Percentiles rank a stretch among this genome's conserved stretches.
These are phyloP conservation scores for Phytophthora quininea DNA, from an alignment of 352 stramenopile genomes.

Conservation along the genomic window DNA sequence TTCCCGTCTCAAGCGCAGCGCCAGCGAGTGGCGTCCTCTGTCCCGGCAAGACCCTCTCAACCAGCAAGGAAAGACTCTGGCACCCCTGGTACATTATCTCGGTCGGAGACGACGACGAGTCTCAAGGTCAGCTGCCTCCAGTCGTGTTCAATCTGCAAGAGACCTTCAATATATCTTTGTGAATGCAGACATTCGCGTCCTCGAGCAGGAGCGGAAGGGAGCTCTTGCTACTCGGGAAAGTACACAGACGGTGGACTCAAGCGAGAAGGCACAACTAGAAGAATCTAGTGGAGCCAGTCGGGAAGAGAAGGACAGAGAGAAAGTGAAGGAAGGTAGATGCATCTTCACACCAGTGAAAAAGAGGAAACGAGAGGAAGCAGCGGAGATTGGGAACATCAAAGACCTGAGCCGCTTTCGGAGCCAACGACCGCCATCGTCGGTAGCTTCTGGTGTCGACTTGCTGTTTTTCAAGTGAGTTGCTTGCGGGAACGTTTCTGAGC, in stretches of 20 bases:
- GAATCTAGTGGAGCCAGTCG: not conserved
- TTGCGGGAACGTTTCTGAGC: not conserved
- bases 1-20: conserved; percentile 58
- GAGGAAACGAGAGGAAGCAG: conserved; percentile 21
- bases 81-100: conserved; percentile 69
- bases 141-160: not conserved
- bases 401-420: not conserved
- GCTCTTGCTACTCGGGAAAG: conserved; percentile 10
- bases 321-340: conserved; percentile 32
- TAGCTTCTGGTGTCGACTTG: conserved; percentile 35
- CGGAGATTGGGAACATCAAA: conserved; percentile 7
- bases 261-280: not conserved
- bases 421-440: conserved; percentile 25
- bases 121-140: conserved; percentile 39
- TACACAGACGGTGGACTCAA: not conserved
- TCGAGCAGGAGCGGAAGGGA: conserved; percentile 47
- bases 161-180: conserved; percentile 1
- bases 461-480: conserved; percentile 52
- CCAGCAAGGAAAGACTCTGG: conserved; percentile 13
- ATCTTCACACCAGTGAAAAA: conserved; percentile 68
- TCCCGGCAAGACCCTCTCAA: conserved; percentile 22
- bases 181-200: conserved; percentile 54
- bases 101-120: conserved; percentile 50
- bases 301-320: conserved; percentile 6
- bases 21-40: conserved; percentile 24